Evolutionary conservation across 352 stramenopile species (phyloP).

Genomic region (Elongisporangium senticosum): DNA sequence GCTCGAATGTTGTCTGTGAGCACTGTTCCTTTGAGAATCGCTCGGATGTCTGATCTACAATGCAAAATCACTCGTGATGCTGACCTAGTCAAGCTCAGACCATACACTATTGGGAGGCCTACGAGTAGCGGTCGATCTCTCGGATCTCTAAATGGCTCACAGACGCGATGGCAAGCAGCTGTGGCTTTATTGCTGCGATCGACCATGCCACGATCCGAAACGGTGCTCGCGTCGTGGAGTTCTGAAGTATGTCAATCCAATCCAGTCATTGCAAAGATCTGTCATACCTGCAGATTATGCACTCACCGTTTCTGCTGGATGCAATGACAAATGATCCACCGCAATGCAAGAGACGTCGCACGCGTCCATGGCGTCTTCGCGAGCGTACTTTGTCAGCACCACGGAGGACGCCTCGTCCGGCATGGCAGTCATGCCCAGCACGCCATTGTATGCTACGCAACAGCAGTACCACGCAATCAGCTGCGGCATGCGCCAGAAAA

Average conservation of each 20-base stretch:
- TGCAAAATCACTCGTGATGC: background rate
- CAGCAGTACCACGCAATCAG: background rate
- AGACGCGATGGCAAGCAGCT: constrained; percentile 24
- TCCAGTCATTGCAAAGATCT: background rate
- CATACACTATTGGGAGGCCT: background rate
- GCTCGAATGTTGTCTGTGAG: constrained; percentile 15
- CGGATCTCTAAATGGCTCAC: constrained; percentile 22
- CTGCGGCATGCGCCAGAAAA: background rate
- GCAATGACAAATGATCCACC: constrained; percentile 1
- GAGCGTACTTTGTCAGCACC: constrained; percentile 19
- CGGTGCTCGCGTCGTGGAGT: background rate
- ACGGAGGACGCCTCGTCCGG: constrained; percentile 21
- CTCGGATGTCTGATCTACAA: constrained; percentile 1
- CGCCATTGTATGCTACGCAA: constrained; percentile 32
- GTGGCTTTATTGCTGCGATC: constrained; percentile 9
- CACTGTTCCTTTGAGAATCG: constrained; percentile 5
- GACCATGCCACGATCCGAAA: constrained; percentile 27
- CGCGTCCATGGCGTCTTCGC: constrained; percentile 14
- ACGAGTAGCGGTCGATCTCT: constrained; percentile 13
- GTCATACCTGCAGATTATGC: background rate
- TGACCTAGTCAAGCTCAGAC: background rate
- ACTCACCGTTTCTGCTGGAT: constrained; percentile 1
- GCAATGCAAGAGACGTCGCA: background rate
- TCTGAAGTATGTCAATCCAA: background rate
- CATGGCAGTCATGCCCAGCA: constrained; percentile 30